phyloP scores from a whole-genome alignment of 768 basidiomycete species.

The Kwoniella dendrophila region DNA sequence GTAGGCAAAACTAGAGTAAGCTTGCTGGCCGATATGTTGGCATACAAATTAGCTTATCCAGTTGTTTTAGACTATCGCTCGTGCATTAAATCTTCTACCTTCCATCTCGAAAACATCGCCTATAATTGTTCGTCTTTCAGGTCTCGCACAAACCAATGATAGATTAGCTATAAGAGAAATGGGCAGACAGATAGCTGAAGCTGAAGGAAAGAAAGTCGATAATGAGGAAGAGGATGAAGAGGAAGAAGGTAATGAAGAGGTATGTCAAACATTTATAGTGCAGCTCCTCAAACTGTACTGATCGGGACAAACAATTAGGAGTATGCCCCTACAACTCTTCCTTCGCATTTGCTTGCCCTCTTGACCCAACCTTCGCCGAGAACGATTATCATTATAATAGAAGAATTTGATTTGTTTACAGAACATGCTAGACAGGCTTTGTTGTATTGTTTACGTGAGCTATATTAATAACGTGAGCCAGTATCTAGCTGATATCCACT shows the following conservation, averaged over 20 bases:
- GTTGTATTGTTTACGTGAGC: conserved; percentile 77
- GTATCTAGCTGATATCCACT: not conserved
- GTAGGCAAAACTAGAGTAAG: conserved; percentile 81
- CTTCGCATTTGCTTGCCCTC: conserved; percentile 61
- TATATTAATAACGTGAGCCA: not conserved
- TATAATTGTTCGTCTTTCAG: conserved; percentile 79
- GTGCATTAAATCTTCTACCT: conserved; percentile 45
- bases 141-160: conserved; percentile 81
- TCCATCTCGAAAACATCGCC: conserved; percentile 56
- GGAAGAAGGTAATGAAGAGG: conserved; percentile 42
- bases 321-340: conserved; percentile 61
- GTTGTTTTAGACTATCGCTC: conserved; percentile 27
- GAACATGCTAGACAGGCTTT: conserved; percentile 87
- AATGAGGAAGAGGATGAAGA: conserved; percentile 57
- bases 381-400: conserved; percentile 80
- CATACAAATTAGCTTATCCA: not conserved
- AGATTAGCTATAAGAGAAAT: conserved; percentile 89
- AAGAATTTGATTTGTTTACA: conserved; percentile 91
- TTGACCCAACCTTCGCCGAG: conserved; percentile 62
- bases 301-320: conserved; percentile 25
- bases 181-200: conserved; percentile 69
- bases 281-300: not conserved
- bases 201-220: conserved; percentile 62
- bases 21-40: not conserved
- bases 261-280: conserved; percentile 17